Evolutionary conservation across 163 green algal species (phyloP), one percentile per base, ranked within the genome.

Genomic region (Volvox carteri): DNA sequence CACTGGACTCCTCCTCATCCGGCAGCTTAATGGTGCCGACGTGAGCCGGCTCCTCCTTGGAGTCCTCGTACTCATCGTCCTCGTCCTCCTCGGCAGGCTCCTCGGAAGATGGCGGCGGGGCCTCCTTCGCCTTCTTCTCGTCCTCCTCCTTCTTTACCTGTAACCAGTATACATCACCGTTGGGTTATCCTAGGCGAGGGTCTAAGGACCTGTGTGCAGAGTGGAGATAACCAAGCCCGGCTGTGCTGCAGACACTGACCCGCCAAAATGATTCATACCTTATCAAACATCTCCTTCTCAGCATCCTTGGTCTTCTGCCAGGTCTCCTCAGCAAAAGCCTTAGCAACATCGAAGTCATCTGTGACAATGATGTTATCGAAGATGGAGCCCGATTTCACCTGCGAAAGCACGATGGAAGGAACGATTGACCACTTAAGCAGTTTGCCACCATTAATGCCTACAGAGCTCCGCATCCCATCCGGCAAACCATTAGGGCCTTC

Each of bases 311-410:
- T 93, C 84, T 93, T 94, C 74, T 81, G 94, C 93, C 94, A 98
- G 19, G 96, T 98, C 46, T 97, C 92, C 67, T 97, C 90, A 23
- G 92, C 95, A 76, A 98, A 96, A 78, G 93, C 92, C 87, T 95
- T 91, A 21, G 96, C 96, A 37, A 93, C 93, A 39, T 95, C 93
- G n/a, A 95, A 90, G 85, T 94, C 90, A 56, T 98, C 95, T 19
- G 95, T 95, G 21, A 98, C 93, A 1, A 98, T 88, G 90, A 98
- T 98, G 95, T 98, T 98, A 91, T 98, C 96, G 80, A 98, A 98
- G 91, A 98, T 97, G 52, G 94, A 93, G 39, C 96, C 96, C 11
- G 93, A 56, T 92, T 98, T 98, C 19, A 96, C 94, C 89, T 93
- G 54, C 39, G 25, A 42, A 12, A 21, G 33, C n/a, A n/a, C n/a